phyloP scores from a whole-genome alignment of 192 early-diverging fungal species.

The Linderina pennispora region DNA sequence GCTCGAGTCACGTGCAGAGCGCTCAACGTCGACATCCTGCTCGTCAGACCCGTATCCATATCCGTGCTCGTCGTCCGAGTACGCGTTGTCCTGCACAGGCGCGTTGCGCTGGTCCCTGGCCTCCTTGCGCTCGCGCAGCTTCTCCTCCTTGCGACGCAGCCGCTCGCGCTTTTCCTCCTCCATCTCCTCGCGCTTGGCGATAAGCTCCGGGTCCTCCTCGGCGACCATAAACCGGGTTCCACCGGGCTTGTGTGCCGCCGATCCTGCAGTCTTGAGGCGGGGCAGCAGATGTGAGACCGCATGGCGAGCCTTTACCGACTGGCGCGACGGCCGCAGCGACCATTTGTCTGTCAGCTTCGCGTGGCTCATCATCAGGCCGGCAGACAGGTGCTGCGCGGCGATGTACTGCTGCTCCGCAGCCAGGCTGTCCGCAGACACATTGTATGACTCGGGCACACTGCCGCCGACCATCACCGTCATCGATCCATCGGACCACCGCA shows the following conservation, averaged over 20 bases:
- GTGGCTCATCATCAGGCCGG: conserved; percentile 31
- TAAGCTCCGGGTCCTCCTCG: conserved; percentile 34
- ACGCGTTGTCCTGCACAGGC: conserved; percentile 12
- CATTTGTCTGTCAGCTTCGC: conserved; percentile 37
- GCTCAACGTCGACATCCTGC: conserved; percentile 1
- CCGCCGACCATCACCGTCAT: conserved; percentile 35
- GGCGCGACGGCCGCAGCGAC: conserved; percentile 19
- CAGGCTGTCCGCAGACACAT: conserved; percentile 22
- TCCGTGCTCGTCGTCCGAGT: conserved; percentile 24
- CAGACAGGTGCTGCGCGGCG: conserved; percentile 20
- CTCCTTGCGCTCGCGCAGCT: conserved; percentile 29
- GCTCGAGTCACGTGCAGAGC: conserved; percentile 7
- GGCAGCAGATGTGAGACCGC: conserved; percentile 9
- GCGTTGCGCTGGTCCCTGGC: conserved; percentile 14
- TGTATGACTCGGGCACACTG: conserved; percentile 15
- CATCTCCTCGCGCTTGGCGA: conserved; percentile 23
- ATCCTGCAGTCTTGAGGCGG: conserved; percentile 6
- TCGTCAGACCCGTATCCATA: conserved; percentile 7
- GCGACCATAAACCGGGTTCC: conserved; percentile 37
- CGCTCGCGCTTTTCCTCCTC: conserved; percentile 40
- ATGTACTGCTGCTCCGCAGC: conserved; percentile 14
- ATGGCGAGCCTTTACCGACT: conserved; percentile 22
- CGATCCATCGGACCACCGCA: conserved; percentile 47
- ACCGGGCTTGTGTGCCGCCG: conserved; percentile 5
- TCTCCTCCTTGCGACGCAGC: conserved; percentile 35